Percentiles rank a stretch among this genome's conserved stretches.
Conservation (phyloP, 1,284 basidiomycete genomes). For the Xerocomus nothofagi region DNA sequence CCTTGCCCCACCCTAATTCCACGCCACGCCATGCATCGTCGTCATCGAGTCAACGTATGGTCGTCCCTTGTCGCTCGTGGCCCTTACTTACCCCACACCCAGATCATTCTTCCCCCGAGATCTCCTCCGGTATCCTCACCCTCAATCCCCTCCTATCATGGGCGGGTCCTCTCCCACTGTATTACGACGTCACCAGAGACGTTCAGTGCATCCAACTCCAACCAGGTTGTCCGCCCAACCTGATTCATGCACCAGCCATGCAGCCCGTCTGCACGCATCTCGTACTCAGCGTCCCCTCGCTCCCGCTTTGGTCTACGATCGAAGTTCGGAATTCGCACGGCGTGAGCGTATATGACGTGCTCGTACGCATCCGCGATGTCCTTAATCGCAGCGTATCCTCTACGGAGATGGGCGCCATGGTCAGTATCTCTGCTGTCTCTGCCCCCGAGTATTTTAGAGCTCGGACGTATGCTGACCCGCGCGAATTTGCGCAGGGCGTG, state of each 20-base stretch:
- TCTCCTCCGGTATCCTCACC: conserved; percentile 19
- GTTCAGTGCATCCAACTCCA: conserved; percentile 24
- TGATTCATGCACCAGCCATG: conserved; percentile 26
- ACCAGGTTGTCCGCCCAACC: conserved; percentile 15
- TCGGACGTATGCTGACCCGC: conserved; percentile 31
- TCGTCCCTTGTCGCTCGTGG: background rate
- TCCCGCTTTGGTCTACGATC: conserved; percentile 32
- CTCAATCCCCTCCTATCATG: conserved; percentile 33
- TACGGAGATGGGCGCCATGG: conserved; percentile 29
- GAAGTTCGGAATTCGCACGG: conserved; percentile 32
- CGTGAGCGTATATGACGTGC: conserved; percentile 32
- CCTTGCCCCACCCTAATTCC: conserved; percentile 35
- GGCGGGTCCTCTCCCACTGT: conserved; percentile 15
- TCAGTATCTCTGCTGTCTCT: conserved; percentile 16
- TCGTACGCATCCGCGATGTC: conserved; percentile 28
- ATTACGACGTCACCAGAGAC: conserved; percentile 31
- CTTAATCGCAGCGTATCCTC: conserved; percentile 28
- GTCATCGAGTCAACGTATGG: conserved; percentile 20
- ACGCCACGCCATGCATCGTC: conserved; percentile 14
- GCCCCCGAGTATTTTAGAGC: conserved; percentile 33
- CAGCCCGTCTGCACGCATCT: conserved; percentile 21
- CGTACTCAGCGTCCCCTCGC: conserved; percentile 20
- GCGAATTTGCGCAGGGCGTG: conserved; percentile 36
- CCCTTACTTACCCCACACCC: conserved; percentile 2
- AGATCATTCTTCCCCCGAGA: conserved; percentile 15